Conservation (phyloP, 345 rosid genomes). For the Heritiera littoralis region DNA sequence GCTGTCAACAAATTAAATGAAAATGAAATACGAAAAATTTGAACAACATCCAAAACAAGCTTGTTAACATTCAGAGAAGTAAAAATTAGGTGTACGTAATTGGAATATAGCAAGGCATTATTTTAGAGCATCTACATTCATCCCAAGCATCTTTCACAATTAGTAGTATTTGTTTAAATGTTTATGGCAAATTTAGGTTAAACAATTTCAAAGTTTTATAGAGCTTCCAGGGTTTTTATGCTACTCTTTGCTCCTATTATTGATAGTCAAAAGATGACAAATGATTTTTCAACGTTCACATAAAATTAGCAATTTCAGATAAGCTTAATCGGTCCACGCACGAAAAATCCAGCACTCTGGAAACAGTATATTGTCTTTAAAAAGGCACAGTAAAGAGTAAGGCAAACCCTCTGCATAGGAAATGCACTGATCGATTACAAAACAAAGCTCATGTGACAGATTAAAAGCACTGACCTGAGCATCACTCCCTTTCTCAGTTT, state of each 20-base stretch:
- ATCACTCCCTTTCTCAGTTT: slow-evolving; percentile 61
- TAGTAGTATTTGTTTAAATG: background rate
- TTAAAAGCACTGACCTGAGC: slow-evolving; percentile 60
- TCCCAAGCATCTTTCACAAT: background rate
- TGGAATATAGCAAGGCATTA: background rate
- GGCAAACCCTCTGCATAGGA: background rate
- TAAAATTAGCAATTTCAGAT: background rate
- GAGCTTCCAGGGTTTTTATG: background rate
- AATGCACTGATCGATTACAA: background rate
- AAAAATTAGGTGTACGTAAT: background rate
- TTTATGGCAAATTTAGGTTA: background rate
- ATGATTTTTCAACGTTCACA: background rate
- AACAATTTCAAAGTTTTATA: background rate
- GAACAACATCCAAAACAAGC: background rate
- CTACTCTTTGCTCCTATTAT: background rate
- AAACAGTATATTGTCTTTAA: background rate
- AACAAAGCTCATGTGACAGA: background rate
- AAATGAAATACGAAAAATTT: background rate
- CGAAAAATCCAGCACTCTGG: background rate
- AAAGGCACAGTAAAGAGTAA: background rate
- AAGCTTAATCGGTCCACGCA: background rate
- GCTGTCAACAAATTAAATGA: background rate
- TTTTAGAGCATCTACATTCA: background rate
- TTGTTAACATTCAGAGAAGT: background rate
- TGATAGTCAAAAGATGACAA: background rate